Evolutionary conservation across 2,329 filamentous ascomycete species (phyloP), one percentile per base, ranked within the genome.

Genomic region (Apiospora malaysiana): DNA sequence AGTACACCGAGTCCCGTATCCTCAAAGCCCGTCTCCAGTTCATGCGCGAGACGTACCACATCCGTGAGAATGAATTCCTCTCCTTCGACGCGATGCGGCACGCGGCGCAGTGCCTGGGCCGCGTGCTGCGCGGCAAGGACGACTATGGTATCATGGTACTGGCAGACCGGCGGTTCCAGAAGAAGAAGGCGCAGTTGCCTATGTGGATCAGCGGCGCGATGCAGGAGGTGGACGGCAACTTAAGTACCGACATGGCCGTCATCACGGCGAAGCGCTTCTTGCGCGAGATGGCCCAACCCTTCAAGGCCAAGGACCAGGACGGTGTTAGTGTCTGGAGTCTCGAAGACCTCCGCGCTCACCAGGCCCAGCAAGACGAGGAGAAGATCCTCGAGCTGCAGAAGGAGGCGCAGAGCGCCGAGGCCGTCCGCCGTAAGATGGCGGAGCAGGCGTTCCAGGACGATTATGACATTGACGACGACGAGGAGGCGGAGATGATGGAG

Each of bases 121-220:
- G 96, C 79, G 96, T 99, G 59, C 85, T 99, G 73, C 89, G 96
- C 77, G 96, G 96, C 32, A 99, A 99, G 81, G 97, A 99, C 79
- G 96, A 99, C 82, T 99, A 99, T 81, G 96, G 96, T n/a, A 94
- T 99, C 85, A 99, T 99, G 96, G 95, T 99, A 5, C 87, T 99
- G 40, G 96, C 97, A 2, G 96, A 99, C 81, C 91, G 94, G 56
- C 90, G 96, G 23, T 99, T 98, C 81, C 92, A 94, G 79, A 97
- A 96, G 84, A 98, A 98, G 83, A 88, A 94, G 47, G 87, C 82
- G 3, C 97, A 99, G 82, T 86, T 99, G 40, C 96, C 96, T 14
- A 97, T 97, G 80, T 99, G 96, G 96, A 99, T 99, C 78, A 93
- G 92, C 73, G 93, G 97, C 79, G 94, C 93, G 3, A 87, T 99